Evolutionary conservation across 306 rosid genomes (phyloP).

Genomic region (Glycyrrhiza uralensis): DNA sequence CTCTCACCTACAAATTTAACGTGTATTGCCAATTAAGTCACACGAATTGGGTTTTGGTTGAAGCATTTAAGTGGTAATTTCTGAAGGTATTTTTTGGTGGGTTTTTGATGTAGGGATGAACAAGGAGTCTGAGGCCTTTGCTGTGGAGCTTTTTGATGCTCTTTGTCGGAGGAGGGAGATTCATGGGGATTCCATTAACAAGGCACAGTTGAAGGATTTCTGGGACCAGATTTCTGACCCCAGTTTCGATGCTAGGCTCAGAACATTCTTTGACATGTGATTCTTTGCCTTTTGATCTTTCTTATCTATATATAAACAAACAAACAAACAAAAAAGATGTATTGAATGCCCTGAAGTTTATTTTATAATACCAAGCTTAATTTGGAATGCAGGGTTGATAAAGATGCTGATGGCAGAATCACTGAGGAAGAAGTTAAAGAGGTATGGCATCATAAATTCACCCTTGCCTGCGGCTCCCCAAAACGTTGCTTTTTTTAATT

Average conservation of each 20-base stretch:
- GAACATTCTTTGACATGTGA: slow-evolving; percentile 74
- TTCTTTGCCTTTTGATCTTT: background rate
- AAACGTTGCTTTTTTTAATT: background rate
- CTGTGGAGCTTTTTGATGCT: slow-evolving; percentile 58
- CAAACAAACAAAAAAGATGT: background rate
- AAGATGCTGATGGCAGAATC: slow-evolving; percentile 73
- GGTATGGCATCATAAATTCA: slow-evolving; percentile 36
- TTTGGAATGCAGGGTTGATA: slow-evolving; percentile 64
- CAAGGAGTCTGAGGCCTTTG: slow-evolving; percentile 60
- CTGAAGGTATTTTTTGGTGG: background rate
- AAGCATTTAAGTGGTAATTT: background rate
- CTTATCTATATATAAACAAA: background rate
- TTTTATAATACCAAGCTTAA: background rate
- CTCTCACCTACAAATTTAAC: too few species aligned
- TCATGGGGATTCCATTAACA: slow-evolving; percentile 43
- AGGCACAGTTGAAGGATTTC: slow-evolving; percentile 57
- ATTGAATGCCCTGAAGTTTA: slow-evolving; percentile 16
- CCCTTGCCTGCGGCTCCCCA: background rate
- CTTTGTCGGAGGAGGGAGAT: slow-evolving; percentile 46
- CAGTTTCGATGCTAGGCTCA: slow-evolving; percentile 64
- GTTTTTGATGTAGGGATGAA: slow-evolving; percentile 52
- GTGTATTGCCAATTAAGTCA: too few species aligned
- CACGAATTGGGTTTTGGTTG: background rate
- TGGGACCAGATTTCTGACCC: slow-evolving; percentile 73
- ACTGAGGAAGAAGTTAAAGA: slow-evolving; percentile 55